Evolutionary conservation across 441 rosid species (phyloP), one percentile per base, ranked within the genome.

Genomic region (Aquilaria agallochum): DNA sequence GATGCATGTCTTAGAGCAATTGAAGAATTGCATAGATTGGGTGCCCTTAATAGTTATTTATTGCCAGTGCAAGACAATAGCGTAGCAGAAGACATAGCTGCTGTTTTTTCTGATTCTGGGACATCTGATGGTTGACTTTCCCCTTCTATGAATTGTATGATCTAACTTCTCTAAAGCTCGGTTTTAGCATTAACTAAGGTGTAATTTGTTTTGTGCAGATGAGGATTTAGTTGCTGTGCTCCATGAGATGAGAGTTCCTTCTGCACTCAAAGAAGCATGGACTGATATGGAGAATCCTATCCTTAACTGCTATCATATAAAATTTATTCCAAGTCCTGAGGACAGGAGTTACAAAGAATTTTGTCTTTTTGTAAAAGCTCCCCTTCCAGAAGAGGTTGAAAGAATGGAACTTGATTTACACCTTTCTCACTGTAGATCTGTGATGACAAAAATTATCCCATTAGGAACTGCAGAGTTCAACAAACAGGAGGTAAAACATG

Each of bases 1-100:
- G 92, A 88, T 67, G 91, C 95, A 68, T 89, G 94, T 74, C 77
- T 91, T 73, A 83, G 79, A 75, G 97, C 97, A 56, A 83, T 95
- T 67, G 79, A 83, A 77, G 77, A 82, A 75, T 80, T 95, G 82
- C 99, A 95, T 77, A 76, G 79, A 69, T 60, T 86, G 67, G 97
- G 93, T 76, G 92, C 87, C 67, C 78, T 95, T 61, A 86, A 74
- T 62, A 79, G 86, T 49, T 79, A 71, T 79, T 90, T 95, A 60
- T 76, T 95, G 84, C 91, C 87, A 44, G 74, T 65, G 55, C 69
- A 64, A 53, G 76, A 73, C 52, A 74, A 69, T 75, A 74, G 46
- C 56, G 65, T 73, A 59, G 82, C 76, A 64, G 91, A 83, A 52
- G 86, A 69, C 54, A 30, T 55, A 27, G 54, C 62, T 58, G 67